Percentiles rank a stretch among this genome's conserved stretches.
Evolutionary conservation across 169 alveolate species (phyloP).

Genomic region (Babesia ovata): DNA sequence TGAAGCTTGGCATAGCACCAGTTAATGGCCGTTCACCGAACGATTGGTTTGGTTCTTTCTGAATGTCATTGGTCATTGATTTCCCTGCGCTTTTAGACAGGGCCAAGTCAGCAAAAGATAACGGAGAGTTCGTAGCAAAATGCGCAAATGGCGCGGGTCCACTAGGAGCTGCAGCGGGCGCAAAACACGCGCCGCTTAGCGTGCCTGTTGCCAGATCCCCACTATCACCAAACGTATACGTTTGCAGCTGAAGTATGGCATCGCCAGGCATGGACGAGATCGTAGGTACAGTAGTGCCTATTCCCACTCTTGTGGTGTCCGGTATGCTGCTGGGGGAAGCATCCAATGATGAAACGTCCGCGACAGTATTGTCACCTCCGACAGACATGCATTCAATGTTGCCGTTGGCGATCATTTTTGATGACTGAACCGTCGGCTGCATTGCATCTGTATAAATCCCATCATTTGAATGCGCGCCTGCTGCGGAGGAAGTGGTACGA

Average conservation of each 20-base stretch:
- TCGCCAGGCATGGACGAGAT: not conserved
- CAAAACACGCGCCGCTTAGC: not conserved
- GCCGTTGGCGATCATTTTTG: too few species aligned
- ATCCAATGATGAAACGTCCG: too few species aligned
- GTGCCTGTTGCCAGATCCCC: not conserved
- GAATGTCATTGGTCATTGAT: not conserved
- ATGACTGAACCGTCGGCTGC: too few species aligned
- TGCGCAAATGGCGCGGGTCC: conserved; percentile 20
- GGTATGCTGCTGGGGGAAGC: too few species aligned
- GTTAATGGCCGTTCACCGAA: not conserved
- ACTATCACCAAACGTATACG: conserved; percentile 6
- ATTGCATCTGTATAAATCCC: too few species aligned
- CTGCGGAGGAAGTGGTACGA: too few species aligned
- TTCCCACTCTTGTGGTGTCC: too few species aligned
- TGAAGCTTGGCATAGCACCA: conserved; percentile 3
- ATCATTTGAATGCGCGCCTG: too few species aligned
- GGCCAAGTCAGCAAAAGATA: conserved; percentile 28
- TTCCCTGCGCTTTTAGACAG: not conserved
- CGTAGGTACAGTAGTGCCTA: too few species aligned
- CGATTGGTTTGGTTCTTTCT: too few species aligned
- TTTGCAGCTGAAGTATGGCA: conserved; percentile 18
- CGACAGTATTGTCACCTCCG: too few species aligned
- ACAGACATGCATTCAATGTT: too few species aligned
- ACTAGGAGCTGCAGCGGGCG: not conserved
- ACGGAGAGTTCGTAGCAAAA: not conserved